Base-by-base conservation (phyloP, 306 rosid genomes). In the Cicer yamashitae region DNA sequence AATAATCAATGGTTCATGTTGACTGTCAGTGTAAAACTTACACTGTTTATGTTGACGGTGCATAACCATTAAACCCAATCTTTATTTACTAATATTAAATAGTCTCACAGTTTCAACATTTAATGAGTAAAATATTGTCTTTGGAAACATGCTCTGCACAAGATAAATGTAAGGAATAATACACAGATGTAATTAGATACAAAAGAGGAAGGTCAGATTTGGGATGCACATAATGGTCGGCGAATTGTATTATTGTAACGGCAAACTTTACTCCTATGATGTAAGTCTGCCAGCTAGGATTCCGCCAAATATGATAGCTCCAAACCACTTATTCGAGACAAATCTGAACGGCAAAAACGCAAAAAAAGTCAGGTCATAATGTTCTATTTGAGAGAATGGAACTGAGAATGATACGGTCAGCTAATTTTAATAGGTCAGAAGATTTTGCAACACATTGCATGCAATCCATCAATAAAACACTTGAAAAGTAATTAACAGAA, bases 321-420 rank as follows among this genome's bases (percentile, higher is more conserved):
- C 98, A 82, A 87, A 94, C 97, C 98, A 94, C 87, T 94, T 94
- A 84, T 94, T 94, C 53, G 98, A 93, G 80, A 84, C 84, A 84
- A 93, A 93, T 75, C 98, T 93, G 88, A 54, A 51, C 30, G 75
- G 51, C 18, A 43, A 34, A 40, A 71, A 58, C 39, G 2, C 73
- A 73, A 14, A 73, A 18, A 34, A 67, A 52, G 61, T 74, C 51
- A 58, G 67, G 56, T 34, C 44, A 62, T 64, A 7, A 17, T 17
- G 58, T 68, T 80, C 56, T 69, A 65, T 34, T 34, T 15, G 20
- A 76, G 70, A 45, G 18, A 59, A 64, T 17, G n/a, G 15, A 72
- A 71, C 1, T 15, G 48, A 52, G 50, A 8, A 47, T 38, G 38
- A 63, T 75, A 70, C 50, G 15, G 44, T 46, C 75, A 71, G 73